Conservation (phyloP, 1,284 basidiomycete genomes). For the Agroathelia rolfsii region DNA sequence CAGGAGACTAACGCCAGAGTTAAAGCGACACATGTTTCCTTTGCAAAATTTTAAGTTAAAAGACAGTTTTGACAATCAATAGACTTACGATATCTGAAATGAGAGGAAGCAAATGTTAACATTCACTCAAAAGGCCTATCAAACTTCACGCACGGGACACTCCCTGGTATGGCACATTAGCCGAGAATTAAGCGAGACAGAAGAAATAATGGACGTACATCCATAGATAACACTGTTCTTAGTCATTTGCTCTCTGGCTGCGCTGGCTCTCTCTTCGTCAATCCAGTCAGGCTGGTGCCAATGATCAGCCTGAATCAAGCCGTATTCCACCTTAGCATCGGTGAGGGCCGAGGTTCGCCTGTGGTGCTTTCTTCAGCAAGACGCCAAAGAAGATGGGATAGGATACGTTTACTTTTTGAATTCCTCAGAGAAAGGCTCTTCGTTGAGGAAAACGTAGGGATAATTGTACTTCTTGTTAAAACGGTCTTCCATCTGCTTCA, state of each 20-base stretch:
- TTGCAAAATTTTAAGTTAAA: constrained; percentile 13
- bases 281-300: constrained; percentile 55
- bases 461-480: constrained; percentile 15
- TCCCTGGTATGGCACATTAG: constrained; percentile 6
- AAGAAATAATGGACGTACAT: constrained; percentile 12
- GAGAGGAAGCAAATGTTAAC: too few species aligned
- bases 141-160: too few species aligned
- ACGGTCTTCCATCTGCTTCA: constrained; percentile 16
- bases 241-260: constrained; percentile 40
- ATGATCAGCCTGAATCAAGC: constrained; percentile 37
- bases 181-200: background rate
- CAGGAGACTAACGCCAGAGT: constrained; percentile 35
- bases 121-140: too few species aligned
- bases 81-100: too few species aligned
- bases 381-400: background rate
- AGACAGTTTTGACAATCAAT: too few species aligned
- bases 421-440: constrained; percentile 34
- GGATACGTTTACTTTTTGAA: constrained; percentile 27
- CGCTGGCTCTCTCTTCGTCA: constrained; percentile 45
- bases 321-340: constrained; percentile 34
- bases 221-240: constrained; percentile 46
- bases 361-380: background rate
- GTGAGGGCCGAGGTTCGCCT: constrained; percentile 17
- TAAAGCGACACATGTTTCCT: constrained; percentile 40
- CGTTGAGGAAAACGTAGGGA: constrained; percentile 29